These are phyloP conservation scores for Aspergillus ruber DNA, from an alignment of 2,329 filamentous ascomycete genomes.

Conservation along the genomic window DNA sequence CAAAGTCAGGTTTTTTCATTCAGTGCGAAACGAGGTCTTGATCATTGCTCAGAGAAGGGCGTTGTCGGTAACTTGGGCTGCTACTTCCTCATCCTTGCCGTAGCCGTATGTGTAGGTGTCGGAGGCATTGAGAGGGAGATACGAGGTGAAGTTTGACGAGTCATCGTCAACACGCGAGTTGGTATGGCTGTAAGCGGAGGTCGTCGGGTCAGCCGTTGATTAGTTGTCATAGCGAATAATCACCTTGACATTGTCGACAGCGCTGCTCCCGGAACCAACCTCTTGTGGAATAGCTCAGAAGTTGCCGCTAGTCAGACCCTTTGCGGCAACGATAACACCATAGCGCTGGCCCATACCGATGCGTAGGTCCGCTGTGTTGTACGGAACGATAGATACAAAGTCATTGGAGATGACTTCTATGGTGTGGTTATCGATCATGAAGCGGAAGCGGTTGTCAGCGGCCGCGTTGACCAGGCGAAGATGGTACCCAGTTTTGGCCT, in stretches of 20 bases:
- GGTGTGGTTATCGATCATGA: conserved; percentile 48
- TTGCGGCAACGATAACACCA: conserved; percentile 29
- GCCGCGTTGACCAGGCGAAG: conserved; percentile 23
- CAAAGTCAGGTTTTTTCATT: conserved; percentile 27
- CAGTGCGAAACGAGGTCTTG: conserved; percentile 19
- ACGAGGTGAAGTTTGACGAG: conserved; percentile 17
- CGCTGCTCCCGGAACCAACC: conserved; percentile 38
- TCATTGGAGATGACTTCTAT: conserved; percentile 54
- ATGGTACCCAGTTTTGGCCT: conserved; percentile 24
- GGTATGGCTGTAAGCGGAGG: conserved; percentile 11
- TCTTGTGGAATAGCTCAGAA: conserved; percentile 39
- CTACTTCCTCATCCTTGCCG: background rate
- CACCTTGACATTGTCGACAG: conserved; percentile 41
- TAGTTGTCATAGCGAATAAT: conserved; percentile 43
- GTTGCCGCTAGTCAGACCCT: conserved; percentile 11
- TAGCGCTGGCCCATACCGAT: conserved; percentile 43
- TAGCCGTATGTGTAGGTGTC: background rate
- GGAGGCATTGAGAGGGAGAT: conserved; percentile 12
- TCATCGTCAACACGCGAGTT: conserved; percentile 23
- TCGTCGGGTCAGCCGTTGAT: conserved; percentile 10
- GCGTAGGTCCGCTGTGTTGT: conserved; percentile 41
- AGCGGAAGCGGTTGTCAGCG: conserved; percentile 27
- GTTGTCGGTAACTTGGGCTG: background rate
- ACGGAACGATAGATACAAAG: conserved; percentile 54
- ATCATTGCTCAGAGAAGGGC: background rate